Evolutionary conservation across 805 yeast genomes (phyloP).

Genomic region (Candida maltosa): DNA sequence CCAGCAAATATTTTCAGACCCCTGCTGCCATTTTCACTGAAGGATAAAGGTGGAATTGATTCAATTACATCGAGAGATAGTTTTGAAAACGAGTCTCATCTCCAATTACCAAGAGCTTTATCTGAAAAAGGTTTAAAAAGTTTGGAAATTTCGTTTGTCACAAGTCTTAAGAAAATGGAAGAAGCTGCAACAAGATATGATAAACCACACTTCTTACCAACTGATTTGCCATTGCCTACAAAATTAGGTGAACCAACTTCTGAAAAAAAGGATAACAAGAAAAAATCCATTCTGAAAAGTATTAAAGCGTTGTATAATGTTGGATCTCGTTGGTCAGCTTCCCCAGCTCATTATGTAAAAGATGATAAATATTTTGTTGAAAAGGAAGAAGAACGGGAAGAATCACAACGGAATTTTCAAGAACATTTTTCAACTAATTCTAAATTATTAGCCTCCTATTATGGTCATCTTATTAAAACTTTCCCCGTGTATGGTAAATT

Average conservation of each 20-base stretch:
- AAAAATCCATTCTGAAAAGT: constrained; percentile 20
- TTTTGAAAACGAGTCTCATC: not conserved
- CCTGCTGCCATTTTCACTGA: not conserved
- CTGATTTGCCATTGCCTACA: not conserved
- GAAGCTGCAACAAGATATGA: constrained; percentile 24
- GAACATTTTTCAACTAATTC: constrained; percentile 56
- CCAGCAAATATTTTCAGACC: constrained; percentile 15
- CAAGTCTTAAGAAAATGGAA: constrained; percentile 17
- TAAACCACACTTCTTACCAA: constrained; percentile 4
- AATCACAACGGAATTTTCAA: constrained; percentile 57
- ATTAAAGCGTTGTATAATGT: constrained; percentile 29
- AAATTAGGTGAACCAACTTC: not conserved
- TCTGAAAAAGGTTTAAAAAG: constrained; percentile 29
- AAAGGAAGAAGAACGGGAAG: constrained; percentile 38
- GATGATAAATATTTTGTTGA: constrained; percentile 48
- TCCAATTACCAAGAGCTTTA: constrained; percentile 28
- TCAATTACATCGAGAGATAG: not conserved
- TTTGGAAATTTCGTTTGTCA: constrained; percentile 32
- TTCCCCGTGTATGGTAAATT: constrained; percentile 82
- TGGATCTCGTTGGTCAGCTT: constrained; percentile 50
- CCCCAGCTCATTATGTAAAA: constrained; percentile 55
- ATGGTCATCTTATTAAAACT: constrained; percentile 63
- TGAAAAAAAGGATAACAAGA: constrained; percentile 4
- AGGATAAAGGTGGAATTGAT: not conserved
- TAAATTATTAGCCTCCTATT: constrained; percentile 63